Conservation (phyloP, 805 yeast genomes). For the Wickerhamiella azymoides region DNA sequence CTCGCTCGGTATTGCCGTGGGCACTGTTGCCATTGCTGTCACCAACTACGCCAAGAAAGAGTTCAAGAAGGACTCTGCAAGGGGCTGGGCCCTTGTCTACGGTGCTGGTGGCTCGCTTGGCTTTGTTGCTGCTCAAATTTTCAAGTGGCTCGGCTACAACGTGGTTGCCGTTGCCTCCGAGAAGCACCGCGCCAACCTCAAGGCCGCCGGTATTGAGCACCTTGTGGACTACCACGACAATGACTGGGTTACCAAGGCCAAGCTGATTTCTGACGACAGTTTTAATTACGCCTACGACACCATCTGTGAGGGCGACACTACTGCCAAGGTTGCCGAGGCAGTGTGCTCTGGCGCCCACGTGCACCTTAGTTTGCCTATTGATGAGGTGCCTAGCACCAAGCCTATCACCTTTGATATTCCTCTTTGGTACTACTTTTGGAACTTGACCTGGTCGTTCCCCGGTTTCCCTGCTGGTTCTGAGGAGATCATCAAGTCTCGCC, state of each 20-base stretch:
- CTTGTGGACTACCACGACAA: slow-evolving; percentile 34
- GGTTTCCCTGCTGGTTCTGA: slow-evolving; percentile 5
- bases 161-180: slow-evolving; percentile 39
- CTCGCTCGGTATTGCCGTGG: slow-evolving; percentile 39
- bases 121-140: slow-evolving; percentile 42
- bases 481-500: slow-evolving; percentile 6
- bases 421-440: slow-evolving; percentile 12
- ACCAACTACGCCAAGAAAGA: slow-evolving; percentile 19
- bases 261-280: slow-evolving; percentile 17
- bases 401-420: slow-evolving; percentile 9
- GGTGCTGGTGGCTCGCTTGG: slow-evolving; percentile 54
- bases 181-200: slow-evolving; percentile 31
- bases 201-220: slow-evolving; percentile 37
- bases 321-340: slow-evolving; percentile 9
- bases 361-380: not conserved
- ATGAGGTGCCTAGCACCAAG: not conserved
- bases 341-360: slow-evolving; percentile 2
- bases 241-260: slow-evolving; percentile 34
- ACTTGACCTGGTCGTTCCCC: slow-evolving; percentile 9
- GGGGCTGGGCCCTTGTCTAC: slow-evolving; percentile 19
- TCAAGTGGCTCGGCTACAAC: slow-evolving; percentile 35
- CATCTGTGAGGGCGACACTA: slow-evolving; percentile 15
- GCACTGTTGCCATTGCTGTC: slow-evolving; percentile 35
- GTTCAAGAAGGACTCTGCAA: slow-evolving; percentile 22
- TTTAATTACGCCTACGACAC: slow-evolving; percentile 19